These are phyloP conservation scores for Lachnellula cervina DNA, from an alignment of 2,329 filamentous ascomycete genomes.

Conservation along the genomic window DNA sequence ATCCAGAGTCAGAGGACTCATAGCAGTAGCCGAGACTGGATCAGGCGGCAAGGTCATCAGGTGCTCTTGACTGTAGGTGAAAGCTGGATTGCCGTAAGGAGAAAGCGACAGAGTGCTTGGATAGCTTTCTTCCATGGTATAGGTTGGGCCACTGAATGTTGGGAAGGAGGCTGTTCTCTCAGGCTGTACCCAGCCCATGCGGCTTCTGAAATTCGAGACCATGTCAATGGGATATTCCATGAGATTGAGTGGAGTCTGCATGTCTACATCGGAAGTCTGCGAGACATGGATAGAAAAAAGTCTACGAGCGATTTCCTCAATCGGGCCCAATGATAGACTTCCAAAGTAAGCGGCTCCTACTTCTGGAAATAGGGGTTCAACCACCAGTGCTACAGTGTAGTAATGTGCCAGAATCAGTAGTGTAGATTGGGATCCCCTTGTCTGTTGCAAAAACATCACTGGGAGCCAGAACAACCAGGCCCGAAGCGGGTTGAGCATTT, in stretches of 20 bases:
- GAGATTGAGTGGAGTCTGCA: slow-evolving; percentile 58
- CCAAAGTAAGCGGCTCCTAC: slow-evolving; percentile 86
- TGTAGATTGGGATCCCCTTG: slow-evolving; percentile 69
- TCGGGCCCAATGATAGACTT: slow-evolving; percentile 69
- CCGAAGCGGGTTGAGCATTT: slow-evolving; percentile 79
- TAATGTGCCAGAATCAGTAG: slow-evolving; percentile 85
- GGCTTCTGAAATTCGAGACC: slow-evolving; percentile 61
- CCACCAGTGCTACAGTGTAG: slow-evolving; percentile 79
- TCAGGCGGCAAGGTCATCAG: slow-evolving; percentile 51
- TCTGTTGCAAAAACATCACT: slow-evolving; percentile 73
- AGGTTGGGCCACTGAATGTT: slow-evolving; percentile 53
- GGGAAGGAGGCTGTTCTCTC: slow-evolving; percentile 56
- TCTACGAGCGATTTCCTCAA: slow-evolving; percentile 80
- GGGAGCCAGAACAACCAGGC: slow-evolving; percentile 97
- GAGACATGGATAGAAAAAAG: slow-evolving; percentile 64
- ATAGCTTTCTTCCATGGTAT: slow-evolving; percentile 43
- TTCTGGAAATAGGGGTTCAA: slow-evolving; percentile 89
- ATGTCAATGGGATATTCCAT: slow-evolving; percentile 71
- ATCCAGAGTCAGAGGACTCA: slow-evolving; percentile 49
- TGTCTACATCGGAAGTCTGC: slow-evolving; percentile 50
- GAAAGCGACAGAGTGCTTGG: slow-evolving; percentile 43
- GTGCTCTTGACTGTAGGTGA: slow-evolving; percentile 61
- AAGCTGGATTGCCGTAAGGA: slow-evolving; percentile 52
- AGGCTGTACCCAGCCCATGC: slow-evolving; percentile 63
- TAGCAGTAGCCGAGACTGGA: slow-evolving; percentile 41